Evolutionary conservation across 202 grass and related monocot species (phyloP), one percentile per base, ranked within the genome.

Genomic region (Musa balbisiana): DNA sequence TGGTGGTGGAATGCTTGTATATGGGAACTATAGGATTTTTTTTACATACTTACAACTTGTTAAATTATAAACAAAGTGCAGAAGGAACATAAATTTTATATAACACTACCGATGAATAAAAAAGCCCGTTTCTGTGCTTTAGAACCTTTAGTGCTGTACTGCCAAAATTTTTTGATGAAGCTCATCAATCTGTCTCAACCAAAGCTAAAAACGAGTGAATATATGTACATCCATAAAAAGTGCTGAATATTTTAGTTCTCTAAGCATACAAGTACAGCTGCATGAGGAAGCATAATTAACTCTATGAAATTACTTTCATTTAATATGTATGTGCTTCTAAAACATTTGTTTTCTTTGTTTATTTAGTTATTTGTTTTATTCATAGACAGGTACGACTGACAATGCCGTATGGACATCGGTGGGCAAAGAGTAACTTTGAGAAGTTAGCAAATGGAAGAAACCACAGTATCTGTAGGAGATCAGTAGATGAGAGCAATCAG

Each of bases 381-480:
- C 72, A 55, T 52, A 84, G 52, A 15, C 72, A 85, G 84, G 73
- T 62, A 83, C 51, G 55, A 53, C 65, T 58, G 73, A 78, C 82
- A 62, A 93, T 93, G 93, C 78, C 66, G 72, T 88, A 80, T 33
- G 79, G 60, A 55, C 84, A 83, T 77, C 66, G 86, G 79, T 84
- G 71, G 70, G 83, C 51, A 21, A 83, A 71, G 14, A 54, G 67
- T 73, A 83, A 81, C 63, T 10, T 69, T 29, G 77, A 85, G 64
- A 90, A 52, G 64, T 81, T 83, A 56, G 43, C 75, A 3, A 70
- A 73, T 79, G 87, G 85, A 62, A 80, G 85, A 73, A 75, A 72
- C 6, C 71, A 65, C 50, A 63, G 24, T 43, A 68, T 74, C 51
- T 81, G 73, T 66, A 86, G 79, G 66, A 80, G 64, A 84, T 76